Conservation (phyloP, 306 rosid species). For the Cicer bijugum region DNA sequence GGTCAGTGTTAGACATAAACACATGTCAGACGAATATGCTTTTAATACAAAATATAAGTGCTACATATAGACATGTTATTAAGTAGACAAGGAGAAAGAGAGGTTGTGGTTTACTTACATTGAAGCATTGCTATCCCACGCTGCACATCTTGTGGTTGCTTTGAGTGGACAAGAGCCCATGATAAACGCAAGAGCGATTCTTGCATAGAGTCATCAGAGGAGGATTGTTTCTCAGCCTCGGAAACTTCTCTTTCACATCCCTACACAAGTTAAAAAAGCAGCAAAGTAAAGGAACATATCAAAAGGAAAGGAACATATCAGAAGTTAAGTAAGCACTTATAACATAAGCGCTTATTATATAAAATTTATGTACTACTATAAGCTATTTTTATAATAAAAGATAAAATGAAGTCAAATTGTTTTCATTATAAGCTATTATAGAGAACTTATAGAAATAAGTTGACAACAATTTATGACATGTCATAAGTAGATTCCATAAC, state of each 20-base stretch:
- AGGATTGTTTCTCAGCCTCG: slow-evolving; percentile 63
- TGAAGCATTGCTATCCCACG: slow-evolving; percentile 98
- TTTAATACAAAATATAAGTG: no score
- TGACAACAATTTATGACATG: no score
- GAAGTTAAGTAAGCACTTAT: neutral
- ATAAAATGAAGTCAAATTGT: neutral
- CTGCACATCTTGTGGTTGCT: slow-evolving; percentile 73
- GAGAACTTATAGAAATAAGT: neutral
- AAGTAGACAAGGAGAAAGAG: neutral
- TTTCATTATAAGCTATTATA: neutral
- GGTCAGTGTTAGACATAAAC: no score
- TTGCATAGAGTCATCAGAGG: slow-evolving; percentile 59
- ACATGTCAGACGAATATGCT: no score
- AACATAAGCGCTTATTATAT: neutral
- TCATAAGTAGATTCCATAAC: neutral
- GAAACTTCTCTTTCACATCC: slow-evolving; percentile 88
- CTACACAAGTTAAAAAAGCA: slow-evolving; percentile 49
- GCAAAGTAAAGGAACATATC: slow-evolving; percentile 27
- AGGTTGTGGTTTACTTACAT: slow-evolving; percentile 48
- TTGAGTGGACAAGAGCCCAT: slow-evolving; percentile 96
- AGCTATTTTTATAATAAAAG: no score
- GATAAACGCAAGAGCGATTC: slow-evolving; percentile 81
- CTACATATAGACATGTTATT: neutral
- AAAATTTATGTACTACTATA: no score
- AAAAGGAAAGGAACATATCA: neutral